Evolutionary conservation across 2,329 filamentous ascomycete genomes (phyloP), one percentile per base, ranked within the genome.

Genomic region (Pseudodiploospora longispora): DNA sequence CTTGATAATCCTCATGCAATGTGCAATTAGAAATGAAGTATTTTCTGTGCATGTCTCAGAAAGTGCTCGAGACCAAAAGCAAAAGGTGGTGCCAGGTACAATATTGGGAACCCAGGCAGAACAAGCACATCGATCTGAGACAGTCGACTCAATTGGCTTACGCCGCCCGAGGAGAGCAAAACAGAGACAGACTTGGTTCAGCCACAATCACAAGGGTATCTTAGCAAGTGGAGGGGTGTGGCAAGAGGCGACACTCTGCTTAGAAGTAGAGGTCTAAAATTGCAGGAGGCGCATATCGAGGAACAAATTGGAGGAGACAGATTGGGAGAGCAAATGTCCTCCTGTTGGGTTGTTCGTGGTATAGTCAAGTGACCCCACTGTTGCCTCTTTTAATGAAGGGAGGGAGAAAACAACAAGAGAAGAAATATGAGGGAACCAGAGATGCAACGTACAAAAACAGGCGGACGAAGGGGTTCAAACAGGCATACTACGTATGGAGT

Each of bases 91-190:
- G 41, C 42, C 37, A 43, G 19, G 34, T 28, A 28, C 28, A 36
- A 37, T 30, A 30, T 19, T 27, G 12, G 12, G 31, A 33, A 44
- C 33, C 30, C 27, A 44, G n/a, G 44, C 41, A 36, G 40, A 36
- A n/a, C 39, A 34, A 27, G 41, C 31, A 34, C 30, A 34, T 30
- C 39, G 48, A 50, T 48, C 50, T 47, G 39, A 50, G 48, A 50
- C 50, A 49, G 10, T 32, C 30, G 28, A 33, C 40, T 40, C 38
- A 37, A 41, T 37, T 41, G 40, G 41, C 29, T 28, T 27, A 40
- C 38, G 40, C 39, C 42, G 38, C 43, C 42, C 34, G 44, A 28
- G 40, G 38, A 42, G 28, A 30, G 29, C 33, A 38, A 44, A 19
- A 19, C 19, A 19, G 19, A 19, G 19, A 19, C 19, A 19, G 32